Conservation (phyloP, 352 stramenopile species). For the Sclerospora graminicola region DNA sequence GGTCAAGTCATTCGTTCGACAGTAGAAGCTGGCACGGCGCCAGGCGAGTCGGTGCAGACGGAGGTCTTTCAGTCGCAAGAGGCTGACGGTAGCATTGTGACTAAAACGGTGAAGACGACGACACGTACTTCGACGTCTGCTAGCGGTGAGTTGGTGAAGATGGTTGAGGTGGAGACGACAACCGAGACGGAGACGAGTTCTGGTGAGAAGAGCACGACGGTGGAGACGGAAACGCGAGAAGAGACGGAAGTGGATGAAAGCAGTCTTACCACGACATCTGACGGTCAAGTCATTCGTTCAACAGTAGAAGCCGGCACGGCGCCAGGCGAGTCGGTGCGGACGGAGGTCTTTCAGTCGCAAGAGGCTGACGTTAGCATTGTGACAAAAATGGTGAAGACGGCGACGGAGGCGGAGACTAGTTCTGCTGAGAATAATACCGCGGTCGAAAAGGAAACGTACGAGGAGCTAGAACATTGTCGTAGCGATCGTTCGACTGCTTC, state of each 20-base stretch:
- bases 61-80: constrained; percentile 9
- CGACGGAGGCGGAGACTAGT: constrained; percentile 4
- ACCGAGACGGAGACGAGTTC: constrained; percentile 4
- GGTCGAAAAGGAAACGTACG: constrained; percentile 4
- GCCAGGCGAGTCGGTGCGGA: constrained; percentile 8
- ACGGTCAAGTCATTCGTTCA: not conserved
- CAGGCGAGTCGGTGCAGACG: constrained; percentile 9
- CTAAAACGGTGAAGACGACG: constrained; percentile 6
- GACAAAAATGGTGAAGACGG: constrained; percentile 6
- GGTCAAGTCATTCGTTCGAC: constrained; percentile 1
- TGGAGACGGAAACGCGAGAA: not conserved
- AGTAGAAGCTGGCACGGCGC: constrained; percentile 3
- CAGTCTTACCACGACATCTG: constrained; percentile 4
- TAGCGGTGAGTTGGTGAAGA: constrained; percentile 7
- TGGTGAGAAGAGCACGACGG: constrained; percentile 1
- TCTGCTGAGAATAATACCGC: constrained; percentile 2
- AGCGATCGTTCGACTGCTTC: too few relatives aligned
- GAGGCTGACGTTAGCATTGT: constrained; percentile 4
- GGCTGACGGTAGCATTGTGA: constrained; percentile 9
- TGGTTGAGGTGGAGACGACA: constrained; percentile 8
- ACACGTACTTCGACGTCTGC: constrained; percentile 3
- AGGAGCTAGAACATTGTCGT: too few relatives aligned
- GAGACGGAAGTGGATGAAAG: constrained; percentile 6
- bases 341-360: constrained; percentile 5
- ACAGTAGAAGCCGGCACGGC: constrained; percentile 3